Conservation (phyloP, 495 filamentous ascomycete species). For the Aspergillus homomorphus region DNA sequence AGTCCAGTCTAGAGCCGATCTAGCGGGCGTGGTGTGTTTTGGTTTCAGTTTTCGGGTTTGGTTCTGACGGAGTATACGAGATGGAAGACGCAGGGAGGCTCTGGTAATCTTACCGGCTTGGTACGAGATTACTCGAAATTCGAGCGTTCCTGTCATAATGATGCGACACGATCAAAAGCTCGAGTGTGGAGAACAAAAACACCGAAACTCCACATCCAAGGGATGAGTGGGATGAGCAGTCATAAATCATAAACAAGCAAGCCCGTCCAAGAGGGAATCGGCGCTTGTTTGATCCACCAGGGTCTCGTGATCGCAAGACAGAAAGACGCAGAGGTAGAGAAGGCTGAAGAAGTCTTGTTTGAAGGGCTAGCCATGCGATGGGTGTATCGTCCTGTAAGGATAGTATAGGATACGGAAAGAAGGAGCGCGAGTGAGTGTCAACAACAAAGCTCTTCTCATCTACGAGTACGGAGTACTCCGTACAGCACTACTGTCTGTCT, state of each 20-base stretch:
- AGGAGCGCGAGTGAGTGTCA: background rate
- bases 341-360: background rate
- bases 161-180: conserved; percentile 16
- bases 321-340: background rate
- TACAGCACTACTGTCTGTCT: no score
- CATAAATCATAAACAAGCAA: conserved; percentile 20
- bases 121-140: background rate
- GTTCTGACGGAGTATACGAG: background rate
- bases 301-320: conserved; percentile 16
- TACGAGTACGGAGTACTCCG: no score
- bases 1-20: background rate
- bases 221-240: conserved; percentile 16
- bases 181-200: conserved; percentile 17
- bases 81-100: background rate
- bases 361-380: background rate
- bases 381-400: no score
- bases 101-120: conserved; percentile 1
- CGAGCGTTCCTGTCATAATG: conserved; percentile 5
- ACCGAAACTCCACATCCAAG: conserved; percentile 13
- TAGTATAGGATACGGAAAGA: background rate
- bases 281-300: conserved; percentile 14
- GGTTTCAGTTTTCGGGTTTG: background rate
- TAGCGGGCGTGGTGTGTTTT: background rate
- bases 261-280: conserved; percentile 13
- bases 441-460: background rate